Evolutionary conservation across 441 rosid species (phyloP), one percentile per base, ranked within the genome.

Genomic region (Croton setiger): DNA sequence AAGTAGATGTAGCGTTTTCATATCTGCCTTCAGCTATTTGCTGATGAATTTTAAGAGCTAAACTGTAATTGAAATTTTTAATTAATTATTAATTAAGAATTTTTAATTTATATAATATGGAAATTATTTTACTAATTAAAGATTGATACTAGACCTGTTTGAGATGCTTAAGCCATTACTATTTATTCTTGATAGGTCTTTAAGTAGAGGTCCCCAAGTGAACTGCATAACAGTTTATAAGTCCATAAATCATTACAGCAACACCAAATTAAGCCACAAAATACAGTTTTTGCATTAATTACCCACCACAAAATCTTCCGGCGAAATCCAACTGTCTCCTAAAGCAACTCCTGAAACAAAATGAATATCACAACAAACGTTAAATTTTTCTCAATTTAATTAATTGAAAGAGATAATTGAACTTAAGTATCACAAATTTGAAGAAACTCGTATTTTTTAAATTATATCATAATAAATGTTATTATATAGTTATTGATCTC

Each of bases 121-220:
- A 56, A 0, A 36, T 27, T 15, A 47, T 27, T n/a, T n/a, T n/a
- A n/a, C 9, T n/a, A 7, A 33, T 9, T 18, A 7, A 43, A 18
- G n/a, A 2, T 57, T 57, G 7, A 1, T 10, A 3, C 7, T 4
- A 37, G 15, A 82, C 82, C 83, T 78, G 64, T 66, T 77, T 7
- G 83, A 81, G 20, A 52, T 65, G 63, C 72, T 63, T 51, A 80
- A 67, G 0, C 81, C 84, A 15, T 31, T 60, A 74, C 57, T 60
- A 58, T 60, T 74, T 45, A 83, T 62, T 55, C 84, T 72, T 0
- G 87, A 83, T 9, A 80, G 56, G 71, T 83, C 84, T 66, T 83
- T 80, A 14, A 83, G 81, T 37, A 80, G 81, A 67, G 87, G 83
- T 63, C 77, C 78, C 84, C 84, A 83, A 20, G 87, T 62, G 47